Percentiles rank a stretch among this genome's conserved stretches.
Conservation (phyloP, 164 flowering plant genomes). For the Cinnamomum micranthum region DNA sequence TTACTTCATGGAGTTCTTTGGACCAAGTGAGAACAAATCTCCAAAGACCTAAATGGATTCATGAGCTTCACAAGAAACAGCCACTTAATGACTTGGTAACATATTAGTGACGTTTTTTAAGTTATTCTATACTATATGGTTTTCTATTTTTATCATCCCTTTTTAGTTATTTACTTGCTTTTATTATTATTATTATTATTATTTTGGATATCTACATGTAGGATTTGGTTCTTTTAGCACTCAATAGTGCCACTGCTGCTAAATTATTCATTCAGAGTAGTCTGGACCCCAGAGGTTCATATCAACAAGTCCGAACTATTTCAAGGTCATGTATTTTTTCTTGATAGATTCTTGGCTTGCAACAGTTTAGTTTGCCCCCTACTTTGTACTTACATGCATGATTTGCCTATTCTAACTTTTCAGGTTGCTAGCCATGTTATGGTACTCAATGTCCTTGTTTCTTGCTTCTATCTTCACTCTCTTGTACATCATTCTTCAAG, state of each 20-base stretch:
- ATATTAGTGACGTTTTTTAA: constrained; percentile 3
- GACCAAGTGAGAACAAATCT: constrained; percentile 24
- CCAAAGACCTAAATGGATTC: constrained; percentile 79
- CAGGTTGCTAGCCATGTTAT: constrained; percentile 45
- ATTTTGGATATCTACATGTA: constrained; percentile 18
- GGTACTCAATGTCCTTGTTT: constrained; percentile 38
- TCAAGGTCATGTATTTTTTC: constrained; percentile 25
- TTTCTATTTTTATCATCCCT: not conserved
- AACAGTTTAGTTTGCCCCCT: not conserved
- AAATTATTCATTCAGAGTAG: constrained; percentile 28
- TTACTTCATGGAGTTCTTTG: constrained; percentile 28
- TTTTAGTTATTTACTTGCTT: constrained; percentile 1
- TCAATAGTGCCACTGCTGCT: constrained; percentile 71
- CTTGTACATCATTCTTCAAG: constrained; percentile 59
- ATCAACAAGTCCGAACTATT: constrained; percentile 9
- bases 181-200: not conserved
- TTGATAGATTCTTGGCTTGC: not conserved
- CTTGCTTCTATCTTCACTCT: constrained; percentile 57
- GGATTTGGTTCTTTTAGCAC: constrained; percentile 65
- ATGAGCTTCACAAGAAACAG: constrained; percentile 48
- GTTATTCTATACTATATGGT: too few relatives aligned
- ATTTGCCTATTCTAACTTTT: constrained; percentile 20
- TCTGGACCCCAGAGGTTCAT: constrained; percentile 19
- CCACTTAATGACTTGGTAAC: constrained; percentile 65
- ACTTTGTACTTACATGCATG: not conserved